These are phyloP conservation scores for Trichoderma orchidacearum DNA, from an alignment of 495 filamentous ascomycete genomes.

Conservation along the genomic window DNA sequence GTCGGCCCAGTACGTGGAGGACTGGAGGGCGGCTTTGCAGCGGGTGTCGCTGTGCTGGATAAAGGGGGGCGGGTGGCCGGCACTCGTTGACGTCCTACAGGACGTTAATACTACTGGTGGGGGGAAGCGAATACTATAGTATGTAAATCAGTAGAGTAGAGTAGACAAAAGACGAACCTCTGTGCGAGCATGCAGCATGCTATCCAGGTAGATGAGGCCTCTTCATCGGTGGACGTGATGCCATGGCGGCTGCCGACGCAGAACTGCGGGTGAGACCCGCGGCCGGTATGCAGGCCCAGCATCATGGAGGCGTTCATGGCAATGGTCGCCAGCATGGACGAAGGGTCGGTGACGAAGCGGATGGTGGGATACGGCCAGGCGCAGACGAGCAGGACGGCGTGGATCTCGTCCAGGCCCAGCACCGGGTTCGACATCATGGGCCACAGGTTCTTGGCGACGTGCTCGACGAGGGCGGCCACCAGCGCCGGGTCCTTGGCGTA, in stretches of 20 bases:
- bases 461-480: constrained; percentile 23
- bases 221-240: constrained; percentile 22
- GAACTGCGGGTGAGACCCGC: constrained; percentile 25
- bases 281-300: constrained; percentile 27
- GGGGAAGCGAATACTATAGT: too few relatives aligned
- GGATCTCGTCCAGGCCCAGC: constrained; percentile 22
- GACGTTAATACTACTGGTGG: too few relatives aligned
- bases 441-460: constrained; percentile 19
- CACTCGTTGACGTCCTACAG: constrained; percentile 17
- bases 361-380: constrained; percentile 26
- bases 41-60: constrained; percentile 26
- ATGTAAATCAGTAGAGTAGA: background rate
- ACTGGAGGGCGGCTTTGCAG: constrained; percentile 20
- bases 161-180: constrained; percentile 10
- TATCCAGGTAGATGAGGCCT: constrained; percentile 29
- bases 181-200: constrained; percentile 30
- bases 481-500: constrained; percentile 26
- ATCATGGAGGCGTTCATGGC: constrained; percentile 25
- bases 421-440: constrained; percentile 18
- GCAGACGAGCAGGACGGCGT: constrained; percentile 26
- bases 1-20: constrained; percentile 21
- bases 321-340: constrained; percentile 22
- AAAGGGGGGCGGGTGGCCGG: constrained; percentile 27
- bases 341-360: constrained; percentile 29
- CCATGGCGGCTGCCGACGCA: constrained; percentile 15